Conservation (phyloP, 2,329 filamentous ascomycete species). For the Neofusicoccum laricinum region DNA sequence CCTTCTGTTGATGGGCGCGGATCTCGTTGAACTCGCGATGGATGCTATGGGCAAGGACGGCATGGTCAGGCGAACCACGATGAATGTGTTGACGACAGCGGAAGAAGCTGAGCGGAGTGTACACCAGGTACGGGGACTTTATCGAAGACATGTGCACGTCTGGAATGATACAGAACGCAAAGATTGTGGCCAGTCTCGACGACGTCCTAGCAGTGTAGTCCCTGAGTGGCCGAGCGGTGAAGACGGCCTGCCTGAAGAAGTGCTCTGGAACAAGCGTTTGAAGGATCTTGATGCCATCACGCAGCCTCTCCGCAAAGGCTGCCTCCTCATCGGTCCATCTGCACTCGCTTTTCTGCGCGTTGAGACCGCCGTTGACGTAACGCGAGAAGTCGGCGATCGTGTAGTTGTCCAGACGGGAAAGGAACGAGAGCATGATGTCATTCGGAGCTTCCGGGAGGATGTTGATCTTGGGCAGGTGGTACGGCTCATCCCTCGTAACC, state of each 20-base stretch:
- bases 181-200: neutral
- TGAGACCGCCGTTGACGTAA: slow-evolving; percentile 3
- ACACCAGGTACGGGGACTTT: slow-evolving; percentile 26
- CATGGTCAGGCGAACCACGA: slow-evolving; percentile 44
- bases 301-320: slow-evolving; percentile 35
- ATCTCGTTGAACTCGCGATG: slow-evolving; percentile 44
- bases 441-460: slow-evolving; percentile 30
- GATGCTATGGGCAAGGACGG: slow-evolving; percentile 42
- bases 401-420: slow-evolving; percentile 24
- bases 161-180: slow-evolving; percentile 44
- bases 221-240: slow-evolving; percentile 41
- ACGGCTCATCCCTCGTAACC: slow-evolving; percentile 39
- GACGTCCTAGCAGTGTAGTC: slow-evolving; percentile 18
- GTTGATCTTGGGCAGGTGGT: slow-evolving; percentile 45
- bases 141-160: slow-evolving; percentile 39
- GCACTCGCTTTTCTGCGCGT: slow-evolving; percentile 11
- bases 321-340: slow-evolving; percentile 28
- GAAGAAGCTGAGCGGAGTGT: slow-evolving; percentile 46
- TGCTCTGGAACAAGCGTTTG: slow-evolving; percentile 35
- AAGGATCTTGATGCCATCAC: slow-evolving; percentile 29
- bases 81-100: slow-evolving; percentile 43
- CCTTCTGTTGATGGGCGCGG: neutral
- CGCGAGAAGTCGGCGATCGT: slow-evolving; percentile 24
- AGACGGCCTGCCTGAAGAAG: slow-evolving; percentile 42
- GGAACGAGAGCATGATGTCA: slow-evolving; percentile 30